Evolutionary conservation across 306 rosid species (phyloP), one percentile per base, ranked within the genome.

Genomic region (Begonia peltatifolia): DNA sequence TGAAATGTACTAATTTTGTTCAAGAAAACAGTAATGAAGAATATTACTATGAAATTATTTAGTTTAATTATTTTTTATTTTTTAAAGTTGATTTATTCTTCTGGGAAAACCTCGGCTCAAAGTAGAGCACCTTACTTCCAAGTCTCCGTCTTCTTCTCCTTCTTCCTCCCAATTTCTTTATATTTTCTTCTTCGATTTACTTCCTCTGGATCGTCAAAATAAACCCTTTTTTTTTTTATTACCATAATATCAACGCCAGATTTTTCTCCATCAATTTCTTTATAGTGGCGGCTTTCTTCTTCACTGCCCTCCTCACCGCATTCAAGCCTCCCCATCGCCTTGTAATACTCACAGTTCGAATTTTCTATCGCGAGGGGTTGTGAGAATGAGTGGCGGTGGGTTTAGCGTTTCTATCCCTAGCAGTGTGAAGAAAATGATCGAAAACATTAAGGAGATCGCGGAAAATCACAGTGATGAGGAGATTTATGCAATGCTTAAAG

Each of bases 401-500:
- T 65, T 71, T 75, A 76, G 82, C 87, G 94, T 71, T 86, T 71
- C 95, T 71, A 86, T 83, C 80, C 87, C 99, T 2, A 71, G 12
- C 74, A 66, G 73, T 63, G 79, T 59, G 59, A 76, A 63, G 82
- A 81, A 68, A 74, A 73, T 60, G 92, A 81, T 90, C 87, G 82
- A 76, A 77, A 73, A 69, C 72, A 76, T 90, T 14, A 79, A 79
- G 64, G 99, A 90, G 92, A 83, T 90, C 81, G 57, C 92, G 14
- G 92, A 74, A 10, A 78, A 80, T 68, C 92, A 86, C 61, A 83
- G 80, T 71, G 92, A 86, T 18, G 94, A 83, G 17, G 99, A 90
- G 58, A 79, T 86, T 68, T 74, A 86, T 72, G 84, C 95, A 80
- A 86, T 86, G 95, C 99, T 90, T 53, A 80, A 65, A 68, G 99